Evolutionary conservation across 768 basidiomycete genomes (phyloP), one percentile per base, ranked within the genome.

Genomic region (Flagelloscypha sp.): DNA sequence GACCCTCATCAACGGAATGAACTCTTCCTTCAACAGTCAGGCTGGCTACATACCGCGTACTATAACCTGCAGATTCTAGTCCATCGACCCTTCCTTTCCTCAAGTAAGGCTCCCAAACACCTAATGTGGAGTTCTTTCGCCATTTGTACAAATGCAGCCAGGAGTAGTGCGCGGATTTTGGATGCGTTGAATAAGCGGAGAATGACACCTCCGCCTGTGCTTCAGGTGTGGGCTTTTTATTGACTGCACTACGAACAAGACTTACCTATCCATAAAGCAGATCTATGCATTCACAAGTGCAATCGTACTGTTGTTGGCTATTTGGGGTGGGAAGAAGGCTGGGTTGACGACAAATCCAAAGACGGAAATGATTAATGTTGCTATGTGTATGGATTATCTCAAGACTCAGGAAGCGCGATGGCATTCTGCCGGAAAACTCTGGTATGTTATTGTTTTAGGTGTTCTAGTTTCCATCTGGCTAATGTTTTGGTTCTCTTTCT

Each of bases 131-230:
- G 81, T 60, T 48, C 85, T 0, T 62, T 89, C 21, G 83, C 84
- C 0, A 88, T 90, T 35, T 89, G 86, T 53, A 76, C 80, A n/a
- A 89, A 88, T 41, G 78, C 88, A 1, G 83, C 88, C 2, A 66
- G 84, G 6, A 84, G 83, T 1, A 79, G 73, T 40, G 73, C 72
- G 24, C 83, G 81, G 49, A 69, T 90, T 19, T 54, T 83, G 13
- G 84, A 87, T 57, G 42, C 58, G 34, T 60, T 63, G 42, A 57
- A n/a, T n/a, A n/a, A n/a, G n/a, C n/a, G n/a, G n/a, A n/a, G n/a
- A n/a, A n/a, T n/a, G n/a, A n/a, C n/a, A n/a, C n/a, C n/a, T n/a
- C n/a, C n/a, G n/a, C n/a, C n/a, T n/a, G n/a, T n/a, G n/a, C n/a
- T n/a, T n/a, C n/a, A n/a, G n/a, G n/a, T n/a, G n/a, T n/a, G n/a